Percentiles rank a stretch among this genome's conserved stretches.
Evolutionary conservation across 768 basidiomycete genomes (phyloP).

Genomic region (Suillus hirtellus): DNA sequence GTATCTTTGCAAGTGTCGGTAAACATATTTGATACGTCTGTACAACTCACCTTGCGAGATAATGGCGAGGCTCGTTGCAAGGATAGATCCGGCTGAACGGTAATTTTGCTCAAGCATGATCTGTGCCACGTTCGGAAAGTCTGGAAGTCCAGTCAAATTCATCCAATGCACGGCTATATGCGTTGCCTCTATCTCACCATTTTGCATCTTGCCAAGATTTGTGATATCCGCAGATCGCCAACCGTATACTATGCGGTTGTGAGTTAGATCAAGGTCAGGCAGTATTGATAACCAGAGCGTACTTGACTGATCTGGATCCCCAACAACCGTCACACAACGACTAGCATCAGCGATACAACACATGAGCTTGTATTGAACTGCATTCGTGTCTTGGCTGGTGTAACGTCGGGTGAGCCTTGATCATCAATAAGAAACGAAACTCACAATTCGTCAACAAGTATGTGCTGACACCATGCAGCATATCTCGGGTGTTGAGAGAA

Average conservation of each 20-base stretch:
- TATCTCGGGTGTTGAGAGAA: constrained; percentile 52
- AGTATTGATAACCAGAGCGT: constrained; percentile 16
- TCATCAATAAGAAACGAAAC: not conserved
- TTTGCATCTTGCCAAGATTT: constrained; percentile 72
- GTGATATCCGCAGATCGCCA: constrained; percentile 83
- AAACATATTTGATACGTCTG: not conserved
- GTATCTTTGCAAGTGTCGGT: constrained; percentile 50
- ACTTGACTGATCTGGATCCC: constrained; percentile 92
- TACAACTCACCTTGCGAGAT: constrained; percentile 68
- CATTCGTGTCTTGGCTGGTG: constrained; percentile 76
- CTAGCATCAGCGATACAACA: constrained; percentile 53
- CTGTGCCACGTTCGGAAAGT: constrained; percentile 63
- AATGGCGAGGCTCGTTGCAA: constrained; percentile 72
- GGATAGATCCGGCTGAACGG: constrained; percentile 76
- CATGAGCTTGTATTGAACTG: constrained; percentile 81
- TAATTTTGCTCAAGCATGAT: constrained; percentile 86
- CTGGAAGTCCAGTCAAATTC: constrained; percentile 33
- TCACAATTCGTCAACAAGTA: constrained; percentile 57
- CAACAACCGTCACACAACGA: constrained; percentile 74
- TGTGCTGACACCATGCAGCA: constrained; percentile 61
- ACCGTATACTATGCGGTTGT: constrained; percentile 60
- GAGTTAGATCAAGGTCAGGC: constrained; percentile 4
- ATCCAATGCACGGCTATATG: not conserved
- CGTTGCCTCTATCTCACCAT: constrained; percentile 39
- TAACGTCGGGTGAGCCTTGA: not conserved